phyloP scores from a whole-genome alignment of 1,139 yeast genomes.

The Geotrichum australiense region DNA sequence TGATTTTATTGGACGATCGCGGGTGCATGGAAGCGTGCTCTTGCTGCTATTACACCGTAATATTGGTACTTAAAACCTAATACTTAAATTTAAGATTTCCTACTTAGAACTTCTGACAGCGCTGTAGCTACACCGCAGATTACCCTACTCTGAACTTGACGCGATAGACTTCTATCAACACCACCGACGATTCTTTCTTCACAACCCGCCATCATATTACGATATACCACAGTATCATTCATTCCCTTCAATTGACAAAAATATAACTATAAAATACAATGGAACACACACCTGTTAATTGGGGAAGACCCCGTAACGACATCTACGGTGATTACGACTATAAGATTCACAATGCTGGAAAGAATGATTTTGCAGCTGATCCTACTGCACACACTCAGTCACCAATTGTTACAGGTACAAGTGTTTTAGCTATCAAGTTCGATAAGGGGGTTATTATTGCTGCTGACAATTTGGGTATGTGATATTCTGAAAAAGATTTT shows the following conservation, averaged over 20 bases:
- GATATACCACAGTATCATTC: background rate
- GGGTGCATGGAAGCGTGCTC: too few species aligned
- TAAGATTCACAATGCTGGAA: slow-evolving; percentile 57
- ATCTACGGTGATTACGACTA: slow-evolving; percentile 75
- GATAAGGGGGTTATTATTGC: slow-evolving; percentile 88
- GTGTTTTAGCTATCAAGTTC: slow-evolving; percentile 86
- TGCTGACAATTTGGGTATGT: slow-evolving; percentile 78
- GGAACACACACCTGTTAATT: slow-evolving; percentile 91
- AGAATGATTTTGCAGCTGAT: slow-evolving; percentile 30
- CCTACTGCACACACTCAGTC: slow-evolving; percentile 86
- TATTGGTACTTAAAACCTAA: too few species aligned
- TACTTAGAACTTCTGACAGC: background rate
- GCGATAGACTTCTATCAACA: slow-evolving; percentile 1
- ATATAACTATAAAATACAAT: slow-evolving; percentile 34
- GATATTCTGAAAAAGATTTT: background rate
- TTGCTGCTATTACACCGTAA: too few species aligned
- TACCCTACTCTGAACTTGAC: too few species aligned
- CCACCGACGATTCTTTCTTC: background rate
- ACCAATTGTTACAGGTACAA: slow-evolving; percentile 94
- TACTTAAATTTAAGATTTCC: too few species aligned
- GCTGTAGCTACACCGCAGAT: background rate
- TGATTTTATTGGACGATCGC: too few species aligned
- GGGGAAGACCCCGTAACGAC: slow-evolving; percentile 91
- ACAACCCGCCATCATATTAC: background rate
- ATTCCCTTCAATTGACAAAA: background rate